These are phyloP conservation scores for Microcyclospora tardicrescens DNA, from an alignment of 2,329 filamentous ascomycete genomes.

Conservation along the genomic window DNA sequence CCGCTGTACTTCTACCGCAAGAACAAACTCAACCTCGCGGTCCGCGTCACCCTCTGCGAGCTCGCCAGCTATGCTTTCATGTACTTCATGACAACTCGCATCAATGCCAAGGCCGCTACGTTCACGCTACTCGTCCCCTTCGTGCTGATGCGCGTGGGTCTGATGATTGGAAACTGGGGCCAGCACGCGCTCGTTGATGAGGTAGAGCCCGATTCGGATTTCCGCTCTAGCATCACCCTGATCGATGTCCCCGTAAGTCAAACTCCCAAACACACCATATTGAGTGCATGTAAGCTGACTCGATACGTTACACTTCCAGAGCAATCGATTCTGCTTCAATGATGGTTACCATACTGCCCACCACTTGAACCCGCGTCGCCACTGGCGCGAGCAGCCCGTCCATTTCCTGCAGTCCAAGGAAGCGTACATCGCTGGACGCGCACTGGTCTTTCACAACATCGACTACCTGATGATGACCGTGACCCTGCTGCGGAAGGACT, in stretches of 20 bases:
- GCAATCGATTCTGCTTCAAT: slow-evolving; percentile 71
- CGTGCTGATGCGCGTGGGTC: slow-evolving; percentile 49
- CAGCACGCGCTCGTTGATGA: slow-evolving; percentile 73
- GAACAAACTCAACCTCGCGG: slow-evolving; percentile 41
- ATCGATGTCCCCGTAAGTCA: slow-evolving; percentile 60
- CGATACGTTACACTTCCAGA: slow-evolving; percentile 33
- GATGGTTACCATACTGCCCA: slow-evolving; percentile 75
- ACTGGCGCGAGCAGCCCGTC: slow-evolving; percentile 69
- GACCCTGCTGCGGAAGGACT: slow-evolving; percentile 56
- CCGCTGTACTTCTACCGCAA: slow-evolving; percentile 60
- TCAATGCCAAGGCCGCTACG: slow-evolving; percentile 43
- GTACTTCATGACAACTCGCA: slow-evolving; percentile 36
- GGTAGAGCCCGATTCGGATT: slow-evolving; percentile 63
- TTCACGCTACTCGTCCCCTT: slow-evolving; percentile 58
- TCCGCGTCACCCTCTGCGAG: slow-evolving; percentile 50
- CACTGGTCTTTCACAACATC: slow-evolving; percentile 68
- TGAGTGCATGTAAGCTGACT: not conserved
- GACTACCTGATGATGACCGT: slow-evolving; percentile 68
- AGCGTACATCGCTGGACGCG: slow-evolving; percentile 52
- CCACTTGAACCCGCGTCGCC: slow-evolving; percentile 62
- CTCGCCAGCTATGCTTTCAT: slow-evolving; percentile 42
- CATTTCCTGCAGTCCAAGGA: slow-evolving; percentile 59
- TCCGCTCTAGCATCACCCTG: slow-evolving; percentile 63
- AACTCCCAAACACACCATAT: not conserved
- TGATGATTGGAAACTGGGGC: slow-evolving; percentile 78